Conservation (phyloP, 495 filamentous ascomycete species). For the Aspergillus incahuasiensis region DNA sequence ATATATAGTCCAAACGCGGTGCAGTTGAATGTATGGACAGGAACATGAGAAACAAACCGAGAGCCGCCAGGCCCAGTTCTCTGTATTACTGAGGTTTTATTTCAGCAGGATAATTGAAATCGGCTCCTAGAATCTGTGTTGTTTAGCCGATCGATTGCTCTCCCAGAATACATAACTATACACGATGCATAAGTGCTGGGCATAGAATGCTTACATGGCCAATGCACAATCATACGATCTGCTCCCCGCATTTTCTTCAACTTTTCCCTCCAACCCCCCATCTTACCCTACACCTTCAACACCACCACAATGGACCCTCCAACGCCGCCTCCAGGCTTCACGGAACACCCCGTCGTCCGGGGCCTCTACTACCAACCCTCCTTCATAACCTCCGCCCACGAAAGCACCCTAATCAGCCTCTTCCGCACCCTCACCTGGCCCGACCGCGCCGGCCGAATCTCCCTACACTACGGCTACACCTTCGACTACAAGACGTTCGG, state of each 20-base stretch:
- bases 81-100: too few relatives aligned
- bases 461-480: slow-evolving; percentile 40
- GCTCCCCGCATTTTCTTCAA: neutral
- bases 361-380: slow-evolving; percentile 29
- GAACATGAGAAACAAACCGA: too few relatives aligned
- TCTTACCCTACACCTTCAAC: neutral
- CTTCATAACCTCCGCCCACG: slow-evolving; percentile 31
- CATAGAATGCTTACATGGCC: too few relatives aligned
- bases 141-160: too few relatives aligned
- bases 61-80: too few relatives aligned
- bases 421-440: slow-evolving; percentile 34
- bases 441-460: slow-evolving; percentile 32
- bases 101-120: too few relatives aligned
- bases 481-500: slow-evolving; percentile 44
- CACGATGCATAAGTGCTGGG: too few relatives aligned
- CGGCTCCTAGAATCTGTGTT: too few relatives aligned
- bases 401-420: slow-evolving; percentile 30
- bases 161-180: too few relatives aligned
- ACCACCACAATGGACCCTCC: neutral
- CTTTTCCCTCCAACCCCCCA: neutral
- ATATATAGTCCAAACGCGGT: too few relatives aligned
- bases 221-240: neutral
- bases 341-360: neutral
- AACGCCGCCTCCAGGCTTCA: neutral
- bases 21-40: too few relatives aligned